Base-by-base conservation (phyloP, 345 rosid species). In the Brassica cretica region DNA sequence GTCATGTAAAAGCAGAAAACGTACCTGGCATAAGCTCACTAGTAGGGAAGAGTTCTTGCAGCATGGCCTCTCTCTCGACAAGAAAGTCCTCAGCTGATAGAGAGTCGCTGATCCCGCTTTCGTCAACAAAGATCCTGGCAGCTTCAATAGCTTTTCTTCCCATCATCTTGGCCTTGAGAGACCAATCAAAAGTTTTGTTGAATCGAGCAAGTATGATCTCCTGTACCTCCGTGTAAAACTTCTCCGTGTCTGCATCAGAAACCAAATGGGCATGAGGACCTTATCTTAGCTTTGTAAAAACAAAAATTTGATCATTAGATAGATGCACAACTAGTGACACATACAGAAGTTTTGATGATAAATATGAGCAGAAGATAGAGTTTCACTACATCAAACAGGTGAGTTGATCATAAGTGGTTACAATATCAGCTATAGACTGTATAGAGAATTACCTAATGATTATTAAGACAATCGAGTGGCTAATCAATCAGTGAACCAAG, bases 91-190 rank as follows among this genome's bases (percentile, higher is more conserved):
- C 97, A 68, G 98, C 89, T 2, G 93, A 88, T 74, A 92, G 97
- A 46, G 90, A 84, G 35, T 89, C 98, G 37, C 93, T 92, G 39
- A 94, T 87, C 21, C 92, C 93, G 11, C 86, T 84, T 83, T 93
- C 99, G 68, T 92, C 88, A 65, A 93, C 97, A 74, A 94, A 92
- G 32, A 93, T 84, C 66, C 84, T 82, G 49, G 96, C 97, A 68
- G 98, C 87, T 82, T 94, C 97, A 14, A 91, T 87, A 8, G 96
- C 98, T 80, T 95, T 95, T 87, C 53, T 93, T 3, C 98, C 98
- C 97, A 95, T 93, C 99, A 95, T 89, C 82, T 89, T 95, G 64
- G 96, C 93, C 88, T 95, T 95, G 21, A 95, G 98, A 77, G 90
- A 86, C 97, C 98, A 93, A 72, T 95, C 97, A 84, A 95, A 95